Percentiles rank a stretch among this genome's conserved stretches.
Evolutionary conservation across 108 stramenopile species (phyloP).

Genomic region (Cyclotella sp.): DNA sequence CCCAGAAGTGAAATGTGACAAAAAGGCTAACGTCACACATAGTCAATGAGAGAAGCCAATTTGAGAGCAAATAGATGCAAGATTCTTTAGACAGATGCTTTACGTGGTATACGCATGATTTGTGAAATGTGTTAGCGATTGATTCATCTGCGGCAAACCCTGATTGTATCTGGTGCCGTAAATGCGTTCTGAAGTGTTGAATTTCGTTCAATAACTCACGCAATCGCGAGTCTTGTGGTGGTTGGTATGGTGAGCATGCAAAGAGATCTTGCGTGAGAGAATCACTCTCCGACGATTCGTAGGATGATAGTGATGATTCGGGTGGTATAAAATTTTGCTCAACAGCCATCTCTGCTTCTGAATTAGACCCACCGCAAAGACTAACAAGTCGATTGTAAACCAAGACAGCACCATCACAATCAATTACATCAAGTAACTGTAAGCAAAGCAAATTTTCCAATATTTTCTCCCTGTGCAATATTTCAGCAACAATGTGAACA

Average conservation of each 20-base stretch:
- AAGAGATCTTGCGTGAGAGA: background rate
- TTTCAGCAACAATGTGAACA: conserved; percentile 14
- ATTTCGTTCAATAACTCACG: conserved; percentile 22
- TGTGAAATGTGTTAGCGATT: conserved; percentile 34
- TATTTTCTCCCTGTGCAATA: conserved; percentile 48
- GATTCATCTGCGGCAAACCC: background rate
- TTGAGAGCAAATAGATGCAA: conserved; percentile 63
- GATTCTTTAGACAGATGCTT: conserved; percentile 43
- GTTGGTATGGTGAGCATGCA: conserved; percentile 34
- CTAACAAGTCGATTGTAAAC: conserved; percentile 63
- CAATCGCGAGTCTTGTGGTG: conserved; percentile 26
- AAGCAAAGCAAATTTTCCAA: conserved; percentile 52
- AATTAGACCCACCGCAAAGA: conserved; percentile 55
- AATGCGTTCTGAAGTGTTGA: conserved; percentile 22
- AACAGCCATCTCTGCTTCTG: conserved; percentile 51
- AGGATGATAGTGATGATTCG: background rate
- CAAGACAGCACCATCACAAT: conserved; percentile 73
- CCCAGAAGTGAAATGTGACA: conserved; percentile 27
- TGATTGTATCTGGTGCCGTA: conserved; percentile 15
- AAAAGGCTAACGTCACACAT: conserved; percentile 83
- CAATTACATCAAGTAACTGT: conserved; percentile 68
- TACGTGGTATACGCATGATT: conserved; percentile 29
- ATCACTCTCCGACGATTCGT: background rate
- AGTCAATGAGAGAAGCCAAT: conserved; percentile 72
- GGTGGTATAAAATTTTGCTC: conserved; percentile 17